Base-by-base conservation (phyloP, 1,284 basidiomycete species). In the Coniophora puteana region DNA sequence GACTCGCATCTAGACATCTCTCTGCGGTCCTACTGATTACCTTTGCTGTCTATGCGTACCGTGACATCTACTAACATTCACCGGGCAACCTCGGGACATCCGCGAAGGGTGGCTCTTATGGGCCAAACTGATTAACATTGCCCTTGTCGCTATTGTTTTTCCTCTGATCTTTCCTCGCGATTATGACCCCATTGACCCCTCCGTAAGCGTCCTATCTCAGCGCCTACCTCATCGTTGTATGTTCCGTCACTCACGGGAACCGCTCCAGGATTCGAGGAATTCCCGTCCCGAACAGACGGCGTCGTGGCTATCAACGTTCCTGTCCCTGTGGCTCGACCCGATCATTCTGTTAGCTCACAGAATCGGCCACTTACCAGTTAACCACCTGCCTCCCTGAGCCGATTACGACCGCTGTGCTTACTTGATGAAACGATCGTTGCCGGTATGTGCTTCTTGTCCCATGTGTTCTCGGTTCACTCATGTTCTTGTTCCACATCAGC, bases 241-340 rank as follows among this genome's bases (percentile, higher is more conserved):
- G n/a, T n/a, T n/a, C n/a, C n/a, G n/a, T n/a, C n/a, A n/a, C n/a
- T n/a, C n/a, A n/a, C n/a, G n/a, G n/a, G n/a, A n/a, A n/a, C n/a
- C n/a, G n/a, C n/a, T n/a, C n/a, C n/a, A n/a, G n/a, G n/a, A n/a
- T n/a, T n/a, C n/a, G n/a, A 76, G 74, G n/a, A 76, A 82, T 51
- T 69, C 72, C 6, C 81, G 78, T 57, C 78, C 80, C 3, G 83
- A 87, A 51, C 83, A 87, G 54, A 83, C 78, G 0, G 74, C 80
- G 0, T 77, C 81, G 0, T 62, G 76, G 35, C 50, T 81, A 13
- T 80, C 74, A 3, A 63, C 80, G 47, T 32, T 71, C 12, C 67
- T 76, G 28, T 88, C 74, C 59, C 65, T 68, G 21, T 88, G 78
- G 65, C 61, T 86, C 52, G 71, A 82, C 43, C 61, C 65, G 0